Base-by-base conservation (phyloP, 2,329 filamentous ascomycete genomes). In the Calonectria pseudoreteaudii region DNA sequence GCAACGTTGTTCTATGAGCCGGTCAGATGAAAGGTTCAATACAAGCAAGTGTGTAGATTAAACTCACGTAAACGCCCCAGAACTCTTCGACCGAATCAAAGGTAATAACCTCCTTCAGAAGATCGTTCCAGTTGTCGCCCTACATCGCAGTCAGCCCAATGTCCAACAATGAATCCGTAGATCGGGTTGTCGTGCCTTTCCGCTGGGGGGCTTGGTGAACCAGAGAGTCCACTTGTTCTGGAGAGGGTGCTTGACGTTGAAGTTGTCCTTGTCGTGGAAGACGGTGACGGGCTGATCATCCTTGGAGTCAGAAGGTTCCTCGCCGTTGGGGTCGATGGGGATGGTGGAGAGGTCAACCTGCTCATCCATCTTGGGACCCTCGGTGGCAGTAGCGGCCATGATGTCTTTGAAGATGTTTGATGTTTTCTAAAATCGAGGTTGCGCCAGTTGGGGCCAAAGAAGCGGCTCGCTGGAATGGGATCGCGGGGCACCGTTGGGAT, bases 31-130 rank as follows among this genome's bases (percentile, higher is more conserved):
- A 66, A 34, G 64, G 38, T 41, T 52, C 31, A 49, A 72, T 73
- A 69, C 67, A 62, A 74, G 72, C 73, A 72, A 66, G 36, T 8
- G 4, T 11, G 30, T 2, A 20, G 6, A 31, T 34, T 5, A 26
- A 71, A 89, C 96, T 85, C 91, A 99, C 97, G 87, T 98, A 98
- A 84, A 99, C 95, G 74, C 97, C 97, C 97, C 97, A 99, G 87
- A 99, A 99, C 86, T 99, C 97, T 88, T 99, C 97, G 31, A 99
- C 97, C 3, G 96, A 98, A 88, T 98, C 95, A 83, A 99, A 98
- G 71, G 95, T 98, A 83, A 99, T 98, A 81, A 99, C 96, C 86
- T 99, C 95, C 89, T 99, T 99, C 76, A 99, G 88, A 76, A 98
- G 89, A 84, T 99, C 97, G 80, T 97, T 97, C 97, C 97, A 99